Conservation (phyloP, 2,329 filamentous ascomycete genomes). For the Akanthomyces lecanii region DNA sequence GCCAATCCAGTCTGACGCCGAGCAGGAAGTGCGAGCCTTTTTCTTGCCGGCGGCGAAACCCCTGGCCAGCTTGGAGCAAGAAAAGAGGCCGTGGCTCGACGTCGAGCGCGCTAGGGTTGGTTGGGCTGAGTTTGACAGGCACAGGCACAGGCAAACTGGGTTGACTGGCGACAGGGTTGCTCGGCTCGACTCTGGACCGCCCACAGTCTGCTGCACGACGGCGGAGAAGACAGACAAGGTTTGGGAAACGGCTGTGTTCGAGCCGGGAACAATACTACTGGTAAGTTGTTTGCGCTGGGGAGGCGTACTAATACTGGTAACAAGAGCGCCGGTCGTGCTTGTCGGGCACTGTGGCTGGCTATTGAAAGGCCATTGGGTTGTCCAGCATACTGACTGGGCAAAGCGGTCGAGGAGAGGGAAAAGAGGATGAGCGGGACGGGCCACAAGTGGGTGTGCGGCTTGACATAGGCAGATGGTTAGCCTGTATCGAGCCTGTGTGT, state of each 20-base stretch:
- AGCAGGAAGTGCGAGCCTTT: not conserved
- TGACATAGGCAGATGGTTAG: not conserved
- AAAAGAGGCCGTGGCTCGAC: not conserved
- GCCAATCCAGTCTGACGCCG: not conserved
- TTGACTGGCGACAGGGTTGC: not conserved
- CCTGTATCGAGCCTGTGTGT: too few relatives aligned
- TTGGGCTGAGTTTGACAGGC: not conserved
- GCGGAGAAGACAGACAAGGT: constrained; percentile 2
- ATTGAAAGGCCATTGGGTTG: not conserved
- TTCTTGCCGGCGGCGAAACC: not conserved
- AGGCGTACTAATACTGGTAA: not conserved
- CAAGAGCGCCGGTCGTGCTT: not conserved
- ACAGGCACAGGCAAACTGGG: too few relatives aligned
- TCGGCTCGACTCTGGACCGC: not conserved
- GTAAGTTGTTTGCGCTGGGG: not conserved
- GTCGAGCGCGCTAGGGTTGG: not conserved
- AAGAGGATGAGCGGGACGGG: not conserved
- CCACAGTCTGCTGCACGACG: not conserved
- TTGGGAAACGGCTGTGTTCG: not conserved
- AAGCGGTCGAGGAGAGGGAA: not conserved
- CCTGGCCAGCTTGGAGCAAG: not conserved
- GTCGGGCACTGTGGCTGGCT: not conserved
- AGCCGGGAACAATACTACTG: not conserved
- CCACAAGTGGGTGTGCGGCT: not conserved
- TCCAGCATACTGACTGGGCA: not conserved